Evolutionary conservation across 129 eudicot species (phyloP).

Genomic region (Lactuca saligna): DNA sequence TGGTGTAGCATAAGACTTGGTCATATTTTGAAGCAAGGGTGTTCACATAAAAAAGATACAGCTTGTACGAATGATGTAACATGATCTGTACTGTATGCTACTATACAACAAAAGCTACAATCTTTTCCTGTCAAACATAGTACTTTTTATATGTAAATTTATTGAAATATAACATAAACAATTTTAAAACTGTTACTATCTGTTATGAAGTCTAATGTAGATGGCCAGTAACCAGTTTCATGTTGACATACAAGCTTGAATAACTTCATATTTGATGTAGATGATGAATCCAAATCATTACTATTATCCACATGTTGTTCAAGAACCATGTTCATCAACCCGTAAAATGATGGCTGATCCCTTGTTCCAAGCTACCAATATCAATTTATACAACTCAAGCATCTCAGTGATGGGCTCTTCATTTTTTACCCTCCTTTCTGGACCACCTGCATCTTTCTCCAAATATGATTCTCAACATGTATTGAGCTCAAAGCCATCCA

Average conservation of each 20-base stretch:
- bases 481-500: slow-evolving; percentile 31
- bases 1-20: neutral
- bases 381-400: slow-evolving; percentile 39
- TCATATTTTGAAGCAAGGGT: neutral
- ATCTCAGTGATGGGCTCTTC: slow-evolving; percentile 45
- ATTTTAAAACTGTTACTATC: neutral
- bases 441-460: slow-evolving; percentile 37
- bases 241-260: slow-evolving; percentile 14
- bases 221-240: neutral
- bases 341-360: slow-evolving; percentile 34
- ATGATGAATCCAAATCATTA: slow-evolving; percentile 37
- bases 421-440: slow-evolving; percentile 57
- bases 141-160: neutral
- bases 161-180: neutral
- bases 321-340: slow-evolving; percentile 38
- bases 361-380: slow-evolving; percentile 31
- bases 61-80: neutral
- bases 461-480: slow-evolving; percentile 42
- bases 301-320: slow-evolving; percentile 32
- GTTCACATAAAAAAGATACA: too few relatives aligned
- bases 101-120: too few relatives aligned
- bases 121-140: neutral
- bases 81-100: too few relatives aligned
- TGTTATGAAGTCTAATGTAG: slow-evolving; percentile 5
- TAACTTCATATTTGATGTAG: slow-evolving; percentile 28